Evolutionary conservation across 495 filamentous ascomycete genomes (phyloP), one percentile per base, ranked within the genome.

Genomic region (Penicillium coffeae): DNA sequence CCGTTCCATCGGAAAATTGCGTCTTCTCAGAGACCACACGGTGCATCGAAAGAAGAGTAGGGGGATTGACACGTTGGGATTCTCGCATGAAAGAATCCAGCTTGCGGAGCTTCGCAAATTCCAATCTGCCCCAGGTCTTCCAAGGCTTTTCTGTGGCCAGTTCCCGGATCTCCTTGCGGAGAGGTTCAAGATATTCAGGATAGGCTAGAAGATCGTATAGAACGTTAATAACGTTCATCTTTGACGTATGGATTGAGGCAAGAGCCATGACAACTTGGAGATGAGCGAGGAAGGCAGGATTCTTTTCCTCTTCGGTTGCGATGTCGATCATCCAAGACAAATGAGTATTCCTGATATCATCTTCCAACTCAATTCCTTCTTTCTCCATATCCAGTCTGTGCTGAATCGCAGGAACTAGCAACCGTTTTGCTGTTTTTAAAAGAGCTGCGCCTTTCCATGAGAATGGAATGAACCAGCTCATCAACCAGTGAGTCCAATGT

Each of bases 241-340:
- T 20, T 0, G 39, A 42, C 3, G 39, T 42, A 21, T 42, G 39
- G 5, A 42, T 42, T 1, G 39, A 42, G 0, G 39, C 39, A 1
- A 42, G 10, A 1, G 39, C 21, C 39, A 42, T 42, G 6, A 42
- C 39, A n/a, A 42, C 39, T 42, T 42, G 19, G 1, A 42, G 20
- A 10, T 42, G 39, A 1, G 39, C 39, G 1, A 42, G 21, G 9
- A 21, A 42, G 7, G 39, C 19, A 1, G 39, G 39, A n/a, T 42
- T 21, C 12, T 21, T 22, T 25, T 42, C 39, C 1, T 42, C 39
- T 42, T 20, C 9, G 7, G 39, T 42, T 4, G 39, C 39, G 20
- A 42, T 42, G 5, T 42, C 39, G 19, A 42, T 42, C 39, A 42
- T 42, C 39, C 39, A 42, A 5, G 39, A 42, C n/a, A 42, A 12